Evolutionary conservation across 2,329 filamentous ascomycete species (phyloP).

Genomic region (Clonostachys sp.): DNA sequence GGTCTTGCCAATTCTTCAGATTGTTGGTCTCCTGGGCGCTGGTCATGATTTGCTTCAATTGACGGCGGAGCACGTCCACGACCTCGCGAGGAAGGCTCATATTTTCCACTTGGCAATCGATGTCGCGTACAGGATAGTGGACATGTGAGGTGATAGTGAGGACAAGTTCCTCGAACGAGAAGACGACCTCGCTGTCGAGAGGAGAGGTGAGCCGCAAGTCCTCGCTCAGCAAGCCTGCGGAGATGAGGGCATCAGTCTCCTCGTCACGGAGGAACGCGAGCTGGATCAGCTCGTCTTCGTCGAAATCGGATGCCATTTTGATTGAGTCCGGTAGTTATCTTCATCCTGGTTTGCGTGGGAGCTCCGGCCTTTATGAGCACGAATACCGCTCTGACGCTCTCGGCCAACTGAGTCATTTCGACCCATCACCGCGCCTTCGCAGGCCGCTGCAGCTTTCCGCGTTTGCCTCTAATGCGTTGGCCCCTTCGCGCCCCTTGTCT

Average conservation of each 20-base stretch:
- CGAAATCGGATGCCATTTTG: neutral
- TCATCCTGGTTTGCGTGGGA: no score
- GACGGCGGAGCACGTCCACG: neutral
- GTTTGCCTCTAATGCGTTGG: no score
- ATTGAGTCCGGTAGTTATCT: no score
- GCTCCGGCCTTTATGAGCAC: no score
- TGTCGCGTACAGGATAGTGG: neutral
- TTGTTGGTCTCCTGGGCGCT: neutral
- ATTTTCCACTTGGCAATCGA: neutral
- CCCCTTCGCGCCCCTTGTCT: no score
- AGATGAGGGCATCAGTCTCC: conserved; percentile 16
- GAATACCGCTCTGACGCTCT: no score
- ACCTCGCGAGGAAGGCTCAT: neutral
- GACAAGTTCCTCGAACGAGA: conserved; percentile 3
- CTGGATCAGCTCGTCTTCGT: conserved; percentile 16
- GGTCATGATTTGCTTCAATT: neutral
- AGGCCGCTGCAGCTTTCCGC: no score
- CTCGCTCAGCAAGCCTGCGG: conserved; percentile 10
- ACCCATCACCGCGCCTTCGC: no score
- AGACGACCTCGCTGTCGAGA: conserved; percentile 8
- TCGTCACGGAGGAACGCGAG: conserved; percentile 17
- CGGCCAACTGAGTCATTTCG: no score
- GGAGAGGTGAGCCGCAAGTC: conserved; percentile 10
- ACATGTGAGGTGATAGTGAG: neutral
- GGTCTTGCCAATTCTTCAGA: neutral